A percentile compares a stretch with the other conserved stretches of the same genome.
These are phyloP conservation scores for Vanrija sp. DNA, from an alignment of 1,284 basidiomycete genomes.

Conservation along the genomic window DNA sequence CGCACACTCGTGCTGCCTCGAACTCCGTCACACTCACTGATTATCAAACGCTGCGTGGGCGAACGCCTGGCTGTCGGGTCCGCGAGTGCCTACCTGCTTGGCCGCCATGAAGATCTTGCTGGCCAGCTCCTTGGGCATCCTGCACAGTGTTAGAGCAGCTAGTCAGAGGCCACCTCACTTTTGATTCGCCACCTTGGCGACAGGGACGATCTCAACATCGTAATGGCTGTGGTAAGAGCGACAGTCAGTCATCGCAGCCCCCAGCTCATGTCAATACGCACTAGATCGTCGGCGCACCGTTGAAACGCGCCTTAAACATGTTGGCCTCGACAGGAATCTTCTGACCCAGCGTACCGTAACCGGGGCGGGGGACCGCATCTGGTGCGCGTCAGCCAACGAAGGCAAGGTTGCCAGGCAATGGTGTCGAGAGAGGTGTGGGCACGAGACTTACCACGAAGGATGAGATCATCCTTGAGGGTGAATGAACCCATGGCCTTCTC, in stretches of 20 bases:
- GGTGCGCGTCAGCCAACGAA: not conserved
- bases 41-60: slow-evolving; percentile 37
- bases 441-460: slow-evolving; percentile 6
- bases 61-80: slow-evolving; percentile 21
- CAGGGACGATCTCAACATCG: slow-evolving; percentile 10
- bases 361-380: slow-evolving; percentile 16
- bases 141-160: slow-evolving; percentile 11
- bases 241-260: not conserved
- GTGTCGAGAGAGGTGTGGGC: not conserved
- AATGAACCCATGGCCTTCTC: not conserved
- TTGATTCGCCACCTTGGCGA: slow-evolving; percentile 10
- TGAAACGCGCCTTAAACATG: slow-evolving; percentile 40
- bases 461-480: slow-evolving; percentile 5
- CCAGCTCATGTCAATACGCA: slow-evolving; percentile 7
- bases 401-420: no score
- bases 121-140: slow-evolving; percentile 41
- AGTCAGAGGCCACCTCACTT: slow-evolving; percentile 21
- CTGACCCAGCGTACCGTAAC: slow-evolving; percentile 35
- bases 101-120: slow-evolving; percentile 36
- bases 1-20: slow-evolving; percentile 5
- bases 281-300: slow-evolving; percentile 30
- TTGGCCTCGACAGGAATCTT: slow-evolving; percentile 40
- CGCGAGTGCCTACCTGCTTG: slow-evolving; percentile 14
- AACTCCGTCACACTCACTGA: slow-evolving; percentile 22
- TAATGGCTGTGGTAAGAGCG: slow-evolving; percentile 18